Conservation (phyloP, 768 basidiomycete genomes). For the Tricholoma sp. region DNA sequence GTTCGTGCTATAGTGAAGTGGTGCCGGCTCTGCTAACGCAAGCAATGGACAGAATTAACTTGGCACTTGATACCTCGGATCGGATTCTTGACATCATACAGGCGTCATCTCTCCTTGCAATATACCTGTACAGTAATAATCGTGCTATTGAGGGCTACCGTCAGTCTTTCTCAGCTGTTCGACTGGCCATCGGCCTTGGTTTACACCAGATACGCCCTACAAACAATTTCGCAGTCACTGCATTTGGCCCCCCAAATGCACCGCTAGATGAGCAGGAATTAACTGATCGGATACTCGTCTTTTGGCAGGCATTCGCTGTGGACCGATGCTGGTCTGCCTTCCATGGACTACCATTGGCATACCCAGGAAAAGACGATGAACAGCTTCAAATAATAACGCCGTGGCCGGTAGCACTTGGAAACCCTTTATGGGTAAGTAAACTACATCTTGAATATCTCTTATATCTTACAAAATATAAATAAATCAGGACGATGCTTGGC, state of each 20-base stretch:
- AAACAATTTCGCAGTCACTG: no score
- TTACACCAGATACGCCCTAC: no score
- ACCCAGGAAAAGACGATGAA: no score
- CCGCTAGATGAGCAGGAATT: no score
- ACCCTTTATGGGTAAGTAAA: conserved; percentile 11
- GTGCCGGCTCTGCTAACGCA: conserved; percentile 46
- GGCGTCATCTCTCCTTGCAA: conserved; percentile 55
- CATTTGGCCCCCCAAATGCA: no score
- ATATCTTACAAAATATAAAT: conserved; percentile 4
- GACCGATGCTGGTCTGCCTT: no score
- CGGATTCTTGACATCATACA: conserved; percentile 52
- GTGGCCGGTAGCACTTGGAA: conserved; percentile 34
- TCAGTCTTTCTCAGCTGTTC: conserved; percentile 52
- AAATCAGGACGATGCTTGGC: no score
- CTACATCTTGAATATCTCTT: conserved; percentile 1
- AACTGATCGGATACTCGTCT: no score
- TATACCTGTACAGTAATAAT: conserved; percentile 55
- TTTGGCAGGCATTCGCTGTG: no score
- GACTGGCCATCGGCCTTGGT: no score
- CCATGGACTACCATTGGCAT: no score
- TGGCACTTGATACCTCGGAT: conserved; percentile 50
- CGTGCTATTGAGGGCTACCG: conserved; percentile 56
- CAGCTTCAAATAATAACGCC: conserved; percentile 48
- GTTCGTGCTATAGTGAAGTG: no score
- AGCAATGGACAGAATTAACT: conserved; percentile 44